Conservation (phyloP, 768 basidiomycete species). For the Suillus lakei region DNA sequence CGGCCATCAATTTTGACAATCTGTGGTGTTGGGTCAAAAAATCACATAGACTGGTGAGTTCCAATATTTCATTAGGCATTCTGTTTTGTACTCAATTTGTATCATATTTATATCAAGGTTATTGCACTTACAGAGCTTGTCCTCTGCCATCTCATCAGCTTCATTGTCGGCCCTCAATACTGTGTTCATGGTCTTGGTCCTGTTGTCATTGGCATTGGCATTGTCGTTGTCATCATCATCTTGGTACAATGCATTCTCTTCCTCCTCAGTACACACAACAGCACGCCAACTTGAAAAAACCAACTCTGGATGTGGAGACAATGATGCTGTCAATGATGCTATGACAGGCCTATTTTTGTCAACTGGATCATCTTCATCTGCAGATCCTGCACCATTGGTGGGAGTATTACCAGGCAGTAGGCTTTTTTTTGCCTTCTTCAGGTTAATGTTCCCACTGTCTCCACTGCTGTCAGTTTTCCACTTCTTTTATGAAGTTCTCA, state of each 20-base stretch:
- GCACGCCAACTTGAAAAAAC: no score
- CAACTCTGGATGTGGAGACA: no score
- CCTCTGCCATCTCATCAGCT: background rate
- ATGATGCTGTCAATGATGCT: no score
- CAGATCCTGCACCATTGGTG: background rate
- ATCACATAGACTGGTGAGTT: slow-evolving; percentile 20
- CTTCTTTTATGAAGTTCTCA: no score
- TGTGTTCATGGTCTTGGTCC: background rate
- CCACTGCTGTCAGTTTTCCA: no score
- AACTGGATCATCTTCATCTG: background rate
- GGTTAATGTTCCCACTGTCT: background rate
- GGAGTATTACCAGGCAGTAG: background rate
- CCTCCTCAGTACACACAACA: no score
- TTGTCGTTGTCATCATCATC: no score
- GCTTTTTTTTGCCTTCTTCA: background rate
- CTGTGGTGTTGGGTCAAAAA: background rate
- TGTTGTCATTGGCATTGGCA: no score
- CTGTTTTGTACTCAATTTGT: background rate
- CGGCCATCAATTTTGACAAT: background rate
- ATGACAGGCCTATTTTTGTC: background rate
- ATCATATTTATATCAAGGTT: no score
- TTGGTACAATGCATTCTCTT: no score
- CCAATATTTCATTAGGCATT: slow-evolving; percentile 16
- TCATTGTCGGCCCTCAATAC: background rate
- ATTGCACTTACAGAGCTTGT: no score